Base-by-base conservation (phyloP, 306 rosid genomes). In the Lithocarpus polystachyus region DNA sequence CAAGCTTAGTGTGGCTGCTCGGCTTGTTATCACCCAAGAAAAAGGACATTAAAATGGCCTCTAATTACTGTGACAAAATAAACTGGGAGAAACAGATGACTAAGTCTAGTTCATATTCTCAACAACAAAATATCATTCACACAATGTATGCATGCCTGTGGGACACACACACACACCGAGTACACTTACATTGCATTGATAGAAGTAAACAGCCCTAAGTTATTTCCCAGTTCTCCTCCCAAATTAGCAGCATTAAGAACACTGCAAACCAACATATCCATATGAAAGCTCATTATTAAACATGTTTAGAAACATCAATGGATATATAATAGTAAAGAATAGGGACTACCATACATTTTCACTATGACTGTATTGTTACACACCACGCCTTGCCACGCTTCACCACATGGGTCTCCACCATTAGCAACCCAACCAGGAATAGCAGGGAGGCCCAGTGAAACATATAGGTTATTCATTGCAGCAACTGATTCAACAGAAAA, bases 321-420 rank as follows among this genome's bases (percentile, higher is more conserved):
- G 43, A 68, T 23, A 59, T 51, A 72, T 40, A 60, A 65, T 60
- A 61, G 61, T 19, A 62, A 26, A 82, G 73, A 72, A 73, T 48
- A 51, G 71, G 77, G 56, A 74, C 24, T 65, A 74, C 65, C 97
- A 35, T 87, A 94, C 98, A 94, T 90, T 81, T 29, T 71, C 82
- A 83, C 77, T 79, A 92, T 94, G 69, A 43, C 48, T 68, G 94
- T 80, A 71, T 86, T 89, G 24, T 90, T 88, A 74, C 98, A 94
- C 28, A 29, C 84, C 78, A 94, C 88, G n/a, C 98, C 98, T 82
- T 94, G 98, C 98, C 97, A 94, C 15, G 75, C 87, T 74, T 94
- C 89, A 59, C 97, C 98, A 6, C 98, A 94, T 0, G 98, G 98
- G 84, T 94, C 98, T 79, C 96, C 97, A 6, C 81, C 98, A 77